These are phyloP conservation scores for Stentor roeselii DNA, from an alignment of 73 alveolate species.

Conservation along the genomic window DNA sequence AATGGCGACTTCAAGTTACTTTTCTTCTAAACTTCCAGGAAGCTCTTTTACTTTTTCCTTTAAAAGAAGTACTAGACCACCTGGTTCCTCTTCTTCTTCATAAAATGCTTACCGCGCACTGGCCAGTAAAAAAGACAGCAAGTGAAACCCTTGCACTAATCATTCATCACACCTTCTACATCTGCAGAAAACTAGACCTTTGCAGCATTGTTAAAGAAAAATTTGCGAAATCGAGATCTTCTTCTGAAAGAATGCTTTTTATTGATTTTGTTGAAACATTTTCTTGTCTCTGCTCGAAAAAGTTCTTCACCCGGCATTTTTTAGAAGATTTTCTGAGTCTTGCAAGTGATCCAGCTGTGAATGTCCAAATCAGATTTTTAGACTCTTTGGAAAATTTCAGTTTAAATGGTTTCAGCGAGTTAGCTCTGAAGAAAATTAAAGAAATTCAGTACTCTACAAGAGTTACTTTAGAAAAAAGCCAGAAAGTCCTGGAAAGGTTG, in stretches of 20 bases:
- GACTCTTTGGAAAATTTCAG: not conserved
- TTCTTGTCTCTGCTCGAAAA: not conserved
- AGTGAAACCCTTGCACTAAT: not conserved
- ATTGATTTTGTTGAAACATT: not conserved
- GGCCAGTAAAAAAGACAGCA: not conserved
- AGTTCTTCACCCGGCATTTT: not conserved
- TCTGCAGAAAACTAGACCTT: slow-evolving; percentile 17
- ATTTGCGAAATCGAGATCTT: not conserved
- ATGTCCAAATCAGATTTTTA: slow-evolving; percentile 10
- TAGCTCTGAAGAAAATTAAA: no score
- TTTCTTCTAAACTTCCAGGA: not conserved
- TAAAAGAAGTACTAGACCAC: not conserved
- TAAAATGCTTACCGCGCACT: not conserved
- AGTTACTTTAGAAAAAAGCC: not conserved
- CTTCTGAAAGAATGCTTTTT: not conserved
- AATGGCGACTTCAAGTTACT: not conserved
- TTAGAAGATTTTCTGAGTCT: not conserved
- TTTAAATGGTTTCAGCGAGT: not conserved
- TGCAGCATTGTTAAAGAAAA: slow-evolving; percentile 17
- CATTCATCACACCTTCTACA: not conserved
- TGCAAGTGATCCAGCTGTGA: not conserved
- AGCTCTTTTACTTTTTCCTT: not conserved
- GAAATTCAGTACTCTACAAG: not conserved
- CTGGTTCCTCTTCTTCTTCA: not conserved
- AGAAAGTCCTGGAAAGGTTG: not conserved